phyloP scores from a whole-genome alignment of 352 stramenopile genomes.

The Phytophthora pistaciae region DNA sequence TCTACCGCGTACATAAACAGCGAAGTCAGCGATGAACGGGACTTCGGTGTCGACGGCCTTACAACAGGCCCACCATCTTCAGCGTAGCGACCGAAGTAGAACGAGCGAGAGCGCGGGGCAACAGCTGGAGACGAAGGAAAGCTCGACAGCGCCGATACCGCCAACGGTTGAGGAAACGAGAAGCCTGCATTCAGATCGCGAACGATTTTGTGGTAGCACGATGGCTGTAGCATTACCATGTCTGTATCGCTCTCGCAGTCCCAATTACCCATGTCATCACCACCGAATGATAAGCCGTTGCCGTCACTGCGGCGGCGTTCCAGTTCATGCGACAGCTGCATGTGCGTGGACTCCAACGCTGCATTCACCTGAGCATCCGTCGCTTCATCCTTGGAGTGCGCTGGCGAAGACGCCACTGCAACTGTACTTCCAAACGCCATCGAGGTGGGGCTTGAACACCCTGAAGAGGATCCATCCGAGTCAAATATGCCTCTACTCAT shows the following conservation, averaged over 20 bases:
- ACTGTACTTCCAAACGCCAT: constrained; percentile 41
- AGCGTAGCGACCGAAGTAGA: constrained; percentile 20
- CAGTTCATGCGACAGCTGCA: constrained; percentile 22
- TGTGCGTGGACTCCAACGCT: constrained; percentile 31
- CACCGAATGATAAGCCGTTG: constrained; percentile 11
- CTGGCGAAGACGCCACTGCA: constrained; percentile 41
- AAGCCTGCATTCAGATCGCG: constrained; percentile 66
- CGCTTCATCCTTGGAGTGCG: constrained; percentile 23
- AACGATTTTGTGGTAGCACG: constrained; percentile 58
- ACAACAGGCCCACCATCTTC: constrained; percentile 15
- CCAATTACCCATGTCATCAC: constrained; percentile 32
- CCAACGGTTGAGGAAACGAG: constrained; percentile 58
- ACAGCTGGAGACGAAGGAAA: constrained; percentile 30
- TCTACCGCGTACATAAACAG: constrained; percentile 44
- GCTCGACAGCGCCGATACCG: constrained; percentile 36
- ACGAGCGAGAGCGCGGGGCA: constrained; percentile 26
- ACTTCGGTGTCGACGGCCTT: constrained; percentile 27
- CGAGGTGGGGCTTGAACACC: constrained; percentile 28
- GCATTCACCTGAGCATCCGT: constrained; percentile 40
- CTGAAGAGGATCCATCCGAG: constrained; percentile 38
- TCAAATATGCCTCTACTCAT: constrained; percentile 22
- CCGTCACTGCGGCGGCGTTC: no score
- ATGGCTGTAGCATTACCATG: constrained; percentile 24
- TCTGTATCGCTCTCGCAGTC: constrained; percentile 32
- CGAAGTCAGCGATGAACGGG: constrained; percentile 44